Evolutionary conservation across 164 flowering plant species (phyloP).

Genomic region (Protea cynaroides): DNA sequence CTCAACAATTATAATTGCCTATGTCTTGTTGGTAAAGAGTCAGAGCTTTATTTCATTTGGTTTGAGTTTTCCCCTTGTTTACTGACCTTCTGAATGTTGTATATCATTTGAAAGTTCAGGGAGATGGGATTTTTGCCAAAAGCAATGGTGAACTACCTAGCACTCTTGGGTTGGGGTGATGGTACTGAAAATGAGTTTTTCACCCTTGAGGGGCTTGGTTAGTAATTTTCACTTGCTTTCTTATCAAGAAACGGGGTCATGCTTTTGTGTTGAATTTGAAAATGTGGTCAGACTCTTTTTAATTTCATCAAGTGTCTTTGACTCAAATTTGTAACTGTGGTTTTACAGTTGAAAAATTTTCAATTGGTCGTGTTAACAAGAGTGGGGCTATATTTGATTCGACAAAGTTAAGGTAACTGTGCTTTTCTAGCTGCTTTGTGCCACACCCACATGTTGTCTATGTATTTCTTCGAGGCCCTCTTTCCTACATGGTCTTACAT

Average conservation of each 20-base stretch:
- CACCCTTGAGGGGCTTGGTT: constrained; percentile 81
- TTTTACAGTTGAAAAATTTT: constrained; percentile 73
- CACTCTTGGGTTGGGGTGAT: constrained; percentile 99
- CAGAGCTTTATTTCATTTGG: not conserved
- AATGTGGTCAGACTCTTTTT: not conserved
- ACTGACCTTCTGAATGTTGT: not conserved
- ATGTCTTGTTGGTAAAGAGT: constrained; percentile 1
- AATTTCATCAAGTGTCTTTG: not conserved
- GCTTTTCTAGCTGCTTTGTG: not conserved
- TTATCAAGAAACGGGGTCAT: not conserved
- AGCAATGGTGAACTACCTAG: constrained; percentile 93
- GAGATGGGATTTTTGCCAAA: constrained; percentile 97
- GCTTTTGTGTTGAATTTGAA: not conserved
- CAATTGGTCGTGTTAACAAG: constrained; percentile 90
- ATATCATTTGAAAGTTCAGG: constrained; percentile 47
- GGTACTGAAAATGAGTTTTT: constrained; percentile 94
- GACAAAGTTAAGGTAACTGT: constrained; percentile 67
- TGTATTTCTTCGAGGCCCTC: too few species aligned
- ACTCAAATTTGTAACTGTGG: constrained; percentile 10
- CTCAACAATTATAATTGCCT: not conserved
- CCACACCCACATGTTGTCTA: not conserved
- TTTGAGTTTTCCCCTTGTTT: not conserved
- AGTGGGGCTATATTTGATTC: constrained; percentile 91
- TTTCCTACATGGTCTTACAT: too few species aligned
- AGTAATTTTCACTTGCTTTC: constrained; percentile 21